phyloP scores from a whole-genome alignment of 2,329 filamentous ascomycete genomes.

The Epichloe sylvatica region DNA sequence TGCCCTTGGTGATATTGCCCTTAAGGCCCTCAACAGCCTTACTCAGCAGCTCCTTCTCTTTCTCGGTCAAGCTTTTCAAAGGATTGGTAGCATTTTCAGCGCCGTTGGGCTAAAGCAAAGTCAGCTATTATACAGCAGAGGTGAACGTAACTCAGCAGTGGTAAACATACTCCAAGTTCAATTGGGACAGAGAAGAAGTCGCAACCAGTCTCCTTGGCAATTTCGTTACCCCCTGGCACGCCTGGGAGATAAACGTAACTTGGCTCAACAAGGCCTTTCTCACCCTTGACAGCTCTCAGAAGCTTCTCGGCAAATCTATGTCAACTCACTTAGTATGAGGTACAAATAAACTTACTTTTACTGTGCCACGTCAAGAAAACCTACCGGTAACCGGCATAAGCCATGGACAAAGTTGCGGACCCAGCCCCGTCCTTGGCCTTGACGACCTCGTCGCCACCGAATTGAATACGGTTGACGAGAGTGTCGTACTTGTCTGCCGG shows the following conservation, averaged over 20 bases:
- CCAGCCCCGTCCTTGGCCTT: constrained; percentile 87
- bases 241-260: constrained; percentile 92
- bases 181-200: constrained; percentile 96
- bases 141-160: neutral
- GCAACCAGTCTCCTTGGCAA: constrained; percentile 67
- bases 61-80: constrained; percentile 60
- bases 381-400: constrained; percentile 85
- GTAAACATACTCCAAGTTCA: constrained; percentile 72
- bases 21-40: constrained; percentile 65
- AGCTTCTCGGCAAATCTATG: constrained; percentile 83
- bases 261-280: constrained; percentile 87
- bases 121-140: constrained; percentile 15
- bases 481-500: constrained; percentile 81
- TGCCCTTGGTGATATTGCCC: constrained; percentile 88
- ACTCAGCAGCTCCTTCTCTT: constrained; percentile 79
- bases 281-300: constrained; percentile 73
- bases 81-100: constrained; percentile 76
- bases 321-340: constrained; percentile 7
- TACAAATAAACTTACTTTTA: constrained; percentile 1
- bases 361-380: constrained; percentile 12
- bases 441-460: constrained; percentile 94
- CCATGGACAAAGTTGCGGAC: constrained; percentile 87
- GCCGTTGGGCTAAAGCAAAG: constrained; percentile 51
- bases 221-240: constrained; percentile 77
- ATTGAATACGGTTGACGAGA: constrained; percentile 89